Conservation (phyloP, 495 filamentous ascomycete genomes). For the Barbatosphaeria neglecta region DNA sequence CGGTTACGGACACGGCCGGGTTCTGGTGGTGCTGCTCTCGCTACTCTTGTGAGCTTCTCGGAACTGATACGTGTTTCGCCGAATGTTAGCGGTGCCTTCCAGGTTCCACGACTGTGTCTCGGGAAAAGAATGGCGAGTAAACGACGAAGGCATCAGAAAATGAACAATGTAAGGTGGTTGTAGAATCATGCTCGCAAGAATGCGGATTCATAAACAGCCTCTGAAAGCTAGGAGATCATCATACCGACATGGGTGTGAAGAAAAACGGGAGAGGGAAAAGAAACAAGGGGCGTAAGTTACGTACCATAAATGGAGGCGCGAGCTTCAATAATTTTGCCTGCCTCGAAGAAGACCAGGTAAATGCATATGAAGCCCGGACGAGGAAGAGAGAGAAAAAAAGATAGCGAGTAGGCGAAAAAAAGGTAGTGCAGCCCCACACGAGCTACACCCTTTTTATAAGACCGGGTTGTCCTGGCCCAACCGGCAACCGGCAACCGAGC, state of each 20-base stretch:
- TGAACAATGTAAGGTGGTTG: constrained; percentile 35
- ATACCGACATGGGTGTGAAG: constrained; percentile 4
- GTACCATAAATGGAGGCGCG: constrained; percentile 1
- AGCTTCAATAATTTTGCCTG: constrained; percentile 15
- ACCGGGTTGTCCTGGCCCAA: too few relatives aligned
- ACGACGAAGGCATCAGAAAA: constrained; percentile 16
- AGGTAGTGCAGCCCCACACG: too few relatives aligned
- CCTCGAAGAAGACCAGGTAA: constrained; percentile 10
- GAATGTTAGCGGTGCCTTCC: background rate
- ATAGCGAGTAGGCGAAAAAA: background rate
- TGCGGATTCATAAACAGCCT: constrained; percentile 38
- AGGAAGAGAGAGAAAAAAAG: background rate
- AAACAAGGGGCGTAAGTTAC: constrained; percentile 3
- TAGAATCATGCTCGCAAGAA: constrained; percentile 29
- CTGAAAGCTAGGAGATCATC: constrained; percentile 21
- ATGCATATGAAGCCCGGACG: too few relatives aligned
- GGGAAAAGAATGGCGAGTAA: background rate
- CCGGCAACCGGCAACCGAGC: too few relatives aligned
- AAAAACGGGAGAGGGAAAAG: background rate
- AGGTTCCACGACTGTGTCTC: background rate
- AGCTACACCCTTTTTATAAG: too few relatives aligned
- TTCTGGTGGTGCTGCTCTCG: too few relatives aligned
- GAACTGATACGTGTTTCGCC: too few relatives aligned
- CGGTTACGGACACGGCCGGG: too few relatives aligned
- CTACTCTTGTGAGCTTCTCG: too few relatives aligned